phyloP scores from a whole-genome alignment of 2,329 filamentous ascomycete species.

The Phaeophleospora eucalypticola region DNA sequence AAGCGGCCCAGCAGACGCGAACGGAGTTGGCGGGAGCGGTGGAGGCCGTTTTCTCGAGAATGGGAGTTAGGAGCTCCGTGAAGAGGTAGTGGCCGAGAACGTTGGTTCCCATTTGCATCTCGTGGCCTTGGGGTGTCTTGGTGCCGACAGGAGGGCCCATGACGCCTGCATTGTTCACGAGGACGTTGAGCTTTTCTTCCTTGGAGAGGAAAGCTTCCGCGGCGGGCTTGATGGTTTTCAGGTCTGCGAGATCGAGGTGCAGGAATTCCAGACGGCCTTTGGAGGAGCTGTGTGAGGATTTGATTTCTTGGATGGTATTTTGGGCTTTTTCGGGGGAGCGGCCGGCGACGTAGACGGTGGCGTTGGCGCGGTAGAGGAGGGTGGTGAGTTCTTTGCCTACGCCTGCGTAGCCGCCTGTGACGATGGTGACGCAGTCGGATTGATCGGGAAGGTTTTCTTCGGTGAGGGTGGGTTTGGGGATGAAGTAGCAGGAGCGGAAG shows the following conservation, averaged over 20 bases:
- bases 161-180: conserved; percentile 22
- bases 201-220: conserved; percentile 31
- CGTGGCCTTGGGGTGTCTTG: conserved; percentile 31
- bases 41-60: conserved; percentile 23
- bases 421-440: conserved; percentile 42
- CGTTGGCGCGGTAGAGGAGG: conserved; percentile 52
- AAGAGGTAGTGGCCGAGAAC: conserved; percentile 32
- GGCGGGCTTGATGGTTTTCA: conserved; percentile 30
- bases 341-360: conserved; percentile 54
- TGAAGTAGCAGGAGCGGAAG: conserved; percentile 12
- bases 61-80: conserved; percentile 25
- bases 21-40: conserved; percentile 26
- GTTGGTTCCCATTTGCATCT: conserved; percentile 35
- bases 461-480: conserved; percentile 38
- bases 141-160: conserved; percentile 34
- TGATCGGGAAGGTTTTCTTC: conserved; percentile 42
- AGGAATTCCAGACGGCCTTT: conserved; percentile 42
- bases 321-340: conserved; percentile 45
- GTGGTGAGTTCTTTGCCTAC: conserved; percentile 52
- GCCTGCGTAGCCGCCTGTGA: conserved; percentile 48
- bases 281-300: conserved; percentile 33
- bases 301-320: conserved; percentile 44
- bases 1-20: conserved; percentile 31
- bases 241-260: conserved; percentile 41
- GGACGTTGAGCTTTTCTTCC: conserved; percentile 22